Evolutionary conservation across 2,329 filamentous ascomycete species (phyloP).

Genomic region (Aspergillus sp.): DNA sequence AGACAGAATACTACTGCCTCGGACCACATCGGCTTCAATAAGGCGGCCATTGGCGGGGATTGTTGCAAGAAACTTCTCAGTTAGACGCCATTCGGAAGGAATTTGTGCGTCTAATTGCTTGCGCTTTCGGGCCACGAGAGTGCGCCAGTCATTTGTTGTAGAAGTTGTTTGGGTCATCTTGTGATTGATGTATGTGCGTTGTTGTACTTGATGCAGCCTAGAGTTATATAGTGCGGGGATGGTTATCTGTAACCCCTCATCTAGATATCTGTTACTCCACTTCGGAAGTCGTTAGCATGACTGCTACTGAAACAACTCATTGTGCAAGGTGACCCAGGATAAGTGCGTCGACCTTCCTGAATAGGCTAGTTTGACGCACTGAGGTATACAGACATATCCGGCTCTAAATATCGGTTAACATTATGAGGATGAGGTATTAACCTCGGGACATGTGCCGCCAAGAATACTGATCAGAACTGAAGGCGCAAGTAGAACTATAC

Average conservation of each 20-base stretch:
- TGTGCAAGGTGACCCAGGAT: neutral
- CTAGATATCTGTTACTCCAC: neutral
- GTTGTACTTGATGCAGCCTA: neutral
- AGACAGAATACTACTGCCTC: slow-evolving; percentile 45
- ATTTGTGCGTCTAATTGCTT: slow-evolving; percentile 31
- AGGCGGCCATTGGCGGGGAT: slow-evolving; percentile 12
- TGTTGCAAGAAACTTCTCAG: slow-evolving; percentile 10
- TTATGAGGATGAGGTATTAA: neutral
- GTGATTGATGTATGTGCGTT: neutral
- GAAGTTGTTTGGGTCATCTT: slow-evolving; percentile 4
- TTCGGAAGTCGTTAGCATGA: neutral
- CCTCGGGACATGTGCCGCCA: neutral
- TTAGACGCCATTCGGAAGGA: slow-evolving; percentile 36
- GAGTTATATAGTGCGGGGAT: neutral
- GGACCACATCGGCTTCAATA: slow-evolving; percentile 16
- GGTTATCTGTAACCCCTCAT: neutral
- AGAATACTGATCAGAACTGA: neutral
- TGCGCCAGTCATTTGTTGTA: slow-evolving; percentile 21
- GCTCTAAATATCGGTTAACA: neutral
- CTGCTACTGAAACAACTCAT: neutral
- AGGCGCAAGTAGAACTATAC: neutral
- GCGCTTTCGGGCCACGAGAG: slow-evolving; percentile 27
- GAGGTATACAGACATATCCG: neutral
- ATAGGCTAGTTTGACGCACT: neutral
- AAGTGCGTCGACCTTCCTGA: neutral